Base-by-base conservation (phyloP, 805 yeast species). In the Ogataea polymorpha region DNA sequence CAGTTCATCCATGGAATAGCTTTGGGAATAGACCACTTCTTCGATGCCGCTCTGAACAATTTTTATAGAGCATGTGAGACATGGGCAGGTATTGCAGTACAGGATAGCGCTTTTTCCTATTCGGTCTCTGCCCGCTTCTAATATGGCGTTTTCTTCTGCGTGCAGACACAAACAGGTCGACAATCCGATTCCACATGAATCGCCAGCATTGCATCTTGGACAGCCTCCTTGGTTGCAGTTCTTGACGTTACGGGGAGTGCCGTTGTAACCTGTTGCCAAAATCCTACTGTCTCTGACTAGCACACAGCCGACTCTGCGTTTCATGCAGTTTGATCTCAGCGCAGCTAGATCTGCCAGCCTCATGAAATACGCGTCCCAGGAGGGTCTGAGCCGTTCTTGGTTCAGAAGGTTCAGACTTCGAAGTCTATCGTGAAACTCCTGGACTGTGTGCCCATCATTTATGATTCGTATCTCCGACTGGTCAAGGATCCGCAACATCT, bases 161-260 rank as follows among this genome's bases (percentile, higher is more conserved):
- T 93, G 99, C 24, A 93, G 65, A 61, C 99, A 93, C 35, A 93
- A 64, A 61, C 99, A 93, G 0, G 97, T 88, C 3, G 83, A 74
- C 27, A 91, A 66, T 1, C 74, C 79, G 2, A 77, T 71, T 2
- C 96, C 95, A 26, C 70, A 58, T 1, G 74, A 71, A 38, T 71
- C 71, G 6, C 84, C 90, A 18, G 74, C 66, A 55, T 93, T 93
- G 61, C 99, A 93, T 28, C 99, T 69, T 4, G 77, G 64, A 62
- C 99, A 93, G 1, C 99, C 99, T 16, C 99, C 99, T 53, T 88
- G 91, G 56, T 87, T 90, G 65, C 99, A 93, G 55, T 93, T 93
- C 18, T 71, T 68, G 54, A 88, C 65, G 44, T 89, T 86, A 30
- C 96, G 73, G 9, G 99, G 98, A 0, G 99, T 93, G 2, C 99